Evolutionary conservation across 1,139 yeast genomes (phyloP).

Genomic region (Geotrichum phurueaensis): DNA sequence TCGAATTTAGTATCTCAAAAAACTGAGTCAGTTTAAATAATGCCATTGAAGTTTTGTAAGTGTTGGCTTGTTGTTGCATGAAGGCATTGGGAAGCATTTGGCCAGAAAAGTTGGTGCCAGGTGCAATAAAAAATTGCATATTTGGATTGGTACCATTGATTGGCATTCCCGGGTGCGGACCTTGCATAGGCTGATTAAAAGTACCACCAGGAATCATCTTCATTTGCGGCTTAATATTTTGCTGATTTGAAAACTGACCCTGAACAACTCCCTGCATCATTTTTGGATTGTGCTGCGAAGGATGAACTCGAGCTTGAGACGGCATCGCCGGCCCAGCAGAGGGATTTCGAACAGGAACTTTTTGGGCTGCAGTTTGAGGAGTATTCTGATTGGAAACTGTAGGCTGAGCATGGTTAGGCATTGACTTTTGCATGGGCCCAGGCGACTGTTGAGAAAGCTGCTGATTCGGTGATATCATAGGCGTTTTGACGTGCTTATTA

Average conservation of each 20-base stretch:
- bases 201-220: background rate
- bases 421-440: background rate
- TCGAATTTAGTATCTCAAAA: slow-evolving; percentile 38
- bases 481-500: background rate
- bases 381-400: slow-evolving; percentile 12
- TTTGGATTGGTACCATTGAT: slow-evolving; percentile 49
- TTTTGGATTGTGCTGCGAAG: slow-evolving; percentile 15
- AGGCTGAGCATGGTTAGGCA: slow-evolving; percentile 6
- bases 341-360: slow-evolving; percentile 2
- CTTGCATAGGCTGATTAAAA: slow-evolving; percentile 26
- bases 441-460: background rate
- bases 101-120: slow-evolving; percentile 50
- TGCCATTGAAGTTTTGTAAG: slow-evolving; percentile 39
- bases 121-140: slow-evolving; percentile 52
- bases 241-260: slow-evolving; percentile 36
- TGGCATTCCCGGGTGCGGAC: slow-evolving; percentile 43
- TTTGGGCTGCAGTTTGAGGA: slow-evolving; percentile 16
- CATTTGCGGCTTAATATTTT: slow-evolving; percentile 1
- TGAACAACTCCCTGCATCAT: slow-evolving; percentile 24
- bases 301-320: slow-evolving; percentile 10
- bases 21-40: slow-evolving; percentile 30
- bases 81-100: slow-evolving; percentile 48
- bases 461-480: background rate
- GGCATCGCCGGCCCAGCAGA: slow-evolving; percentile 8
- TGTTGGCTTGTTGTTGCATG: slow-evolving; percentile 64